Conservation (phyloP, 73 alveolate species). For the Paraurostyla sp. region DNA sequence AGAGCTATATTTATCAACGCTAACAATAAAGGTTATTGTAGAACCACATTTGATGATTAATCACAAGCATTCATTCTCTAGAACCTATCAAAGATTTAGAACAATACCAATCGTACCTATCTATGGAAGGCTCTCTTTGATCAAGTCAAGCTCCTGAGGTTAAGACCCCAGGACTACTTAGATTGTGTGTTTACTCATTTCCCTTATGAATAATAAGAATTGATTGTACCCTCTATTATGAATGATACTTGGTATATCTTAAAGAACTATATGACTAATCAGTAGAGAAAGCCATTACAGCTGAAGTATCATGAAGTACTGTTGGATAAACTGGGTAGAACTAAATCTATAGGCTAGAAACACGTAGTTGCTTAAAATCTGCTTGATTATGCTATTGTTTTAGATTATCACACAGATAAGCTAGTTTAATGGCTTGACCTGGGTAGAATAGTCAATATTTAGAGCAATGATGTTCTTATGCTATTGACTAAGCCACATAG, state of each 20-base stretch:
- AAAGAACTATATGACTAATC: not conserved
- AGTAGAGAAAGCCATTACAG: not conserved
- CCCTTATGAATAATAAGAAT: not conserved
- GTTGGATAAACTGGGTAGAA: not conserved
- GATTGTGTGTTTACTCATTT: slow-evolving; percentile 16
- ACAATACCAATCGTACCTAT: slow-evolving; percentile 40
- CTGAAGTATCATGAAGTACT: not conserved
- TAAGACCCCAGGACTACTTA: slow-evolving; percentile 21
- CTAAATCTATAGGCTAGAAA: not conserved
- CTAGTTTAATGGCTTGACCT: slow-evolving; percentile 16
- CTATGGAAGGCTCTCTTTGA: slow-evolving; percentile 41
- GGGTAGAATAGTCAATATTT: slow-evolving; percentile 11
- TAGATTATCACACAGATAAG: not conserved
- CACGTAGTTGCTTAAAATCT: not conserved
- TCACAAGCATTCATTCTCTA: slow-evolving; percentile 59
- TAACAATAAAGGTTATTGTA: slow-evolving; percentile 88
- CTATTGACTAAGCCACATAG: not conserved
- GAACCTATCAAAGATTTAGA: not conserved
- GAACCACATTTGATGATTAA: slow-evolving; percentile 77
- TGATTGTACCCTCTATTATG: not conserved
- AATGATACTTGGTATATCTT: not conserved
- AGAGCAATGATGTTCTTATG: not conserved
- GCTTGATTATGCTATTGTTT: not conserved
- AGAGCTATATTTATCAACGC: slow-evolving; percentile 82
- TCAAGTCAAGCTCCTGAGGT: not conserved